Conservation (phyloP, 139 green algal genomes). For the Auxenochlorella pyrenoidosa region DNA sequence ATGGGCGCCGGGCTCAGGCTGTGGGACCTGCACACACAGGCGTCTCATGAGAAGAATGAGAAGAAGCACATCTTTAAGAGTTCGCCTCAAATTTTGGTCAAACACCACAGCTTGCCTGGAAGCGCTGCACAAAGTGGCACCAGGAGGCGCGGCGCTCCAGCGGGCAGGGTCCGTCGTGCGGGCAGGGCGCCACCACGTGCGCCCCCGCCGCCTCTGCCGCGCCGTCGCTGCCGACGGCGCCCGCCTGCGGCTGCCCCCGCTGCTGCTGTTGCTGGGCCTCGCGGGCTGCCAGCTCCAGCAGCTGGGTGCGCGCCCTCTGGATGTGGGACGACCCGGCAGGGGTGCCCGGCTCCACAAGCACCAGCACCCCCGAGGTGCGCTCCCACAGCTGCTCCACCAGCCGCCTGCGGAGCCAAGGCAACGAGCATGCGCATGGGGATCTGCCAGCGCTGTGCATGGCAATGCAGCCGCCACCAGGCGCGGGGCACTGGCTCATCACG, state of each 20-base stretch:
- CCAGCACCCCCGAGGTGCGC: constrained; percentile 59
- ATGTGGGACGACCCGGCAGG: constrained; percentile 67
- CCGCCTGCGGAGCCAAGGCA: background rate
- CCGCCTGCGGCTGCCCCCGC: background rate
- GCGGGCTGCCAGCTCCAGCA: constrained; percentile 28
- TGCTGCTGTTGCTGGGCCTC: constrained; percentile 22
- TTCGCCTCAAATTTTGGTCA: too few species aligned
- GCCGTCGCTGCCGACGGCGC: background rate
- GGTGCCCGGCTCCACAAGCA: constrained; percentile 86
- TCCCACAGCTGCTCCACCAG: constrained; percentile 54
- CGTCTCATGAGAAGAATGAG: too few species aligned
- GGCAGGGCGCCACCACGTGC: constrained; percentile 85
- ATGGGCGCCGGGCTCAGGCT: background rate
- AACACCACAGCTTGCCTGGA: constrained; percentile 35
- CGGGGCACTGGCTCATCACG: too few species aligned
- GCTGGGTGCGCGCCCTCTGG: constrained; percentile 53
- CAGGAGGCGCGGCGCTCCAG: constrained; percentile 63
- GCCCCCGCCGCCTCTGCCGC: constrained; percentile 24
- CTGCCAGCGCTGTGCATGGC: background rate
- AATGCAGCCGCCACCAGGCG: background rate
- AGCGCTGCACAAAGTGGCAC: constrained; percentile 86
- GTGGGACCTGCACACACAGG: background rate
- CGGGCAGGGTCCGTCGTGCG: constrained; percentile 83
- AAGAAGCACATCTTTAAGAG: too few species aligned
- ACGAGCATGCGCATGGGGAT: background rate